These are phyloP conservation scores for Pachysolen tannophilus DNA, from an alignment of 805 yeast genomes.

Conservation along the genomic window DNA sequence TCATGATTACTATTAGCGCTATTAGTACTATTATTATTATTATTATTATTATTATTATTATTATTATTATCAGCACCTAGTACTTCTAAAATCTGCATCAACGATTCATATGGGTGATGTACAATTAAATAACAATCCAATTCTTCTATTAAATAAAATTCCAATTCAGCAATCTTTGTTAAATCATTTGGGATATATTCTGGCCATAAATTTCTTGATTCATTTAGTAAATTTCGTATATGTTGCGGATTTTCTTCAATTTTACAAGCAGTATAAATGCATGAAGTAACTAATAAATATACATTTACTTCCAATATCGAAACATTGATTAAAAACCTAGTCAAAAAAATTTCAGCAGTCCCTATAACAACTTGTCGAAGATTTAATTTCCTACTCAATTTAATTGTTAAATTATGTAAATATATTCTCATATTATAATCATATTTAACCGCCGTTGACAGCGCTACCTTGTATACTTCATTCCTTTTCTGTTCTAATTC, in stretches of 20 bases:
- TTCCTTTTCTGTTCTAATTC: conserved; percentile 31
- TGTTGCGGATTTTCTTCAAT: conserved; percentile 96
- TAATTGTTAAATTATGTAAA: conserved; percentile 66
- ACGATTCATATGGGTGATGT: conserved; percentile 67
- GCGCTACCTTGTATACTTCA: not conserved
- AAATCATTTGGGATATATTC: conserved; percentile 89
- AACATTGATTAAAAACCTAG: conserved; percentile 68
- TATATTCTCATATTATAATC: conserved; percentile 68
- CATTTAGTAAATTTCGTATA: conserved; percentile 72
- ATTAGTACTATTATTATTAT: no score
- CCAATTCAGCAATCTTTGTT: conserved; percentile 90
- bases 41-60: not conserved
- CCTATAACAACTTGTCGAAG: conserved; percentile 79
- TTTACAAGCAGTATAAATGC: conserved; percentile 85
- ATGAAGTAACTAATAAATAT: conserved; percentile 74
- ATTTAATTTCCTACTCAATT: conserved; percentile 70
- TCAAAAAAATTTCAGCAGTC: conserved; percentile 79
- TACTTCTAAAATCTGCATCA: conserved; percentile 42
- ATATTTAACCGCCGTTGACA: conserved; percentile 30
- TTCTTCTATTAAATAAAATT: conserved; percentile 88
- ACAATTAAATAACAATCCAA: conserved; percentile 63
- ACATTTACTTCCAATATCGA: conserved; percentile 76
- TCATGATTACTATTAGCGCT: no score
- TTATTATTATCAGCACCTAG: conserved; percentile 24
- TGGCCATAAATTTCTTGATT: conserved; percentile 90